Percentiles rank a stretch among this genome's conserved stretches.
Conservation (phyloP, 805 yeast genomes). For the Jamesozyma rosinii region DNA sequence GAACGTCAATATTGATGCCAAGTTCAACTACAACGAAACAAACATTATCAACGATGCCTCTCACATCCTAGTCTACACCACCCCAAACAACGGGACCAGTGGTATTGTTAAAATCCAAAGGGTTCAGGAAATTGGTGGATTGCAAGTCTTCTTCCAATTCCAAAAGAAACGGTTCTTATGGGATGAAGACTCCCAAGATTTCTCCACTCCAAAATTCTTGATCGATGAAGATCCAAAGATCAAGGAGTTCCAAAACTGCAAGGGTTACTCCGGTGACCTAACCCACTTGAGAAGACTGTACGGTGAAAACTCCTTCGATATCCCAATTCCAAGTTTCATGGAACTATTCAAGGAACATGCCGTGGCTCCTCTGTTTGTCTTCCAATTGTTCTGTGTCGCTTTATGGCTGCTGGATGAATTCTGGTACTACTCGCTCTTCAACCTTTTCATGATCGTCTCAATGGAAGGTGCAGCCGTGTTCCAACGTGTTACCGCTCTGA, state of each 20-base stretch:
- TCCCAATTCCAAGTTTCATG: conserved; percentile 84
- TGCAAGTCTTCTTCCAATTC: conserved; percentile 65
- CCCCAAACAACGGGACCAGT: conserved; percentile 78
- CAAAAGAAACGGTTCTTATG: conserved; percentile 87
- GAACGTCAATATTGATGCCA: conserved; percentile 64
- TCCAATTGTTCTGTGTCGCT: conserved; percentile 91
- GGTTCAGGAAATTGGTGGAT: conserved; percentile 44
- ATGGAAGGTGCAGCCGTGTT: conserved; percentile 92
- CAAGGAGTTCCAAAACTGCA: conserved; percentile 43
- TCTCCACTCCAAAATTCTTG: conserved; percentile 71
- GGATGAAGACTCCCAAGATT: conserved; percentile 42
- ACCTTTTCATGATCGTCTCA: conserved; percentile 81
- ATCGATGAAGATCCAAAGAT: conserved; percentile 52
- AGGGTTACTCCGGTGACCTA: conserved; percentile 50
- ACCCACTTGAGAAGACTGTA: conserved; percentile 46
- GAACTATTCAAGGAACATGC: conserved; percentile 96
- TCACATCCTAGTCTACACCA: conserved; percentile 67
- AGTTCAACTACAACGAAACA: conserved; percentile 58
- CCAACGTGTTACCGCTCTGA: conserved; percentile 90
- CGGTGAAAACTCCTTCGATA: conserved; percentile 84
- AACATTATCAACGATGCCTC: conserved; percentile 51
- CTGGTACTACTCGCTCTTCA: conserved; percentile 91
- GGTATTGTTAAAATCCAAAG: conserved; percentile 62
- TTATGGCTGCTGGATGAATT: conserved; percentile 93
- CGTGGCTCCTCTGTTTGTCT: conserved; percentile 94